Evolutionary conservation across 768 basidiomycete species (phyloP).

Genomic region (Collybia mongolica): DNA sequence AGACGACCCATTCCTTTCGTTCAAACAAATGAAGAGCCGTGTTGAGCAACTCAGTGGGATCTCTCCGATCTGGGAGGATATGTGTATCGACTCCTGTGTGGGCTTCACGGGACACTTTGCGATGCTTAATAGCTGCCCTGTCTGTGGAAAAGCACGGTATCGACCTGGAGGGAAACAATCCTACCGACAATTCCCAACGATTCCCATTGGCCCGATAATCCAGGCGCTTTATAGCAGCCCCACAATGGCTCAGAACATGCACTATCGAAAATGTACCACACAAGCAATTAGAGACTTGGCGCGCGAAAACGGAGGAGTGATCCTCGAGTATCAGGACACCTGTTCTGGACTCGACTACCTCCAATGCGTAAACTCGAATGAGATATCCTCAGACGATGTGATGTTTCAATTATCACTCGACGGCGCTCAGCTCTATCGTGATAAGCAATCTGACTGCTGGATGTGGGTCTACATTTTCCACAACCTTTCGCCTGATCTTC

Average conservation of each 20-base stretch:
- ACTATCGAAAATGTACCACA: too few relatives aligned
- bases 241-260: too few relatives aligned
- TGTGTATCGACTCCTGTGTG: constrained; percentile 14
- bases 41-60: constrained; percentile 7
- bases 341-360: constrained; percentile 5
- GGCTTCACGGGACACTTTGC: constrained; percentile 15
- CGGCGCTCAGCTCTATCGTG: constrained; percentile 28
- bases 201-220: constrained; percentile 1
- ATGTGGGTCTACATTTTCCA: constrained; percentile 27
- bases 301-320: neutral
- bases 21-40: constrained; percentile 14
- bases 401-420: constrained; percentile 24
- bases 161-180: neutral
- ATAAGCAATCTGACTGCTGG: constrained; percentile 30
- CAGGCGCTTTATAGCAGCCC: neutral
- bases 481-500: constrained; percentile 15
- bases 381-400: constrained; percentile 12
- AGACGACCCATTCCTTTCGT: constrained; percentile 13
- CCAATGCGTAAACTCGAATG: constrained; percentile 12
- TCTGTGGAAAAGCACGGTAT: constrained; percentile 3
- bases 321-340: too few relatives aligned
- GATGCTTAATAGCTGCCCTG: neutral
- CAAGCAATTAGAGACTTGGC: neutral
- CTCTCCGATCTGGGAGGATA: too few relatives aligned
- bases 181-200: neutral